Evolutionary conservation across 2,329 filamentous ascomycete genomes (phyloP), one percentile per base, ranked within the genome.

Genomic region (Sodiomyces alkalinus): DNA sequence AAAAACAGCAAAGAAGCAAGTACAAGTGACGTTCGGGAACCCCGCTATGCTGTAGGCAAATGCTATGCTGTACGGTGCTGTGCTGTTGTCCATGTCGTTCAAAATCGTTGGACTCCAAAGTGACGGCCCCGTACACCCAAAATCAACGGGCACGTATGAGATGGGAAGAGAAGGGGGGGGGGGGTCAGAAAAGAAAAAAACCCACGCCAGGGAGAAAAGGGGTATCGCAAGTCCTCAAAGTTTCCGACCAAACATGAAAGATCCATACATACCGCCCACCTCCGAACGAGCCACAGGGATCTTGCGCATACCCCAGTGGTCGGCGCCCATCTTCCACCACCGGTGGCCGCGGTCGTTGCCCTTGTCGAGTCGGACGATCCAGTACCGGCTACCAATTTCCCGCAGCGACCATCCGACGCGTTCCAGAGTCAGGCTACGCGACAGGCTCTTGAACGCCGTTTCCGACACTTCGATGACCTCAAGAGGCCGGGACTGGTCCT

Each of bases 201-300:
- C 20, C n/a, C n/a, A 13, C 10, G 10, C 20, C n/a, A 22, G 20
- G 20, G 20, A 22, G 20, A 22, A 12, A 17, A 21, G 23, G 19
- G 26, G 26, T 15, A 20, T 27, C 18, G 18, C 26, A 19, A 21
- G 19, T n/a, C n/a, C 18, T 57, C 50, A 73, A 32, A 73, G 49
- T 44, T 65, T 63, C 39, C 66, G 55, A 43, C 66, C 66, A 52
- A 73, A 74, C 68, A 74, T 74, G 43, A 67, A 73, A 15, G 59
- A 67, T 14, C 90, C 90, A 47, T 96, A 94, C 46, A 92, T 92
- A 36, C 83, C 83, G 42, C 93, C 90, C 16, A 96, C 80, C 51
- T 96, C 87, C 29, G 86, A 82, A 45, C 74, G 72, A 16, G 80
- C 83, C 40, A 96, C 77, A n/a, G 87, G 92, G 22, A 96, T 67